Conservation (phyloP, 805 yeast genomes). For the Candida corydali region DNA sequence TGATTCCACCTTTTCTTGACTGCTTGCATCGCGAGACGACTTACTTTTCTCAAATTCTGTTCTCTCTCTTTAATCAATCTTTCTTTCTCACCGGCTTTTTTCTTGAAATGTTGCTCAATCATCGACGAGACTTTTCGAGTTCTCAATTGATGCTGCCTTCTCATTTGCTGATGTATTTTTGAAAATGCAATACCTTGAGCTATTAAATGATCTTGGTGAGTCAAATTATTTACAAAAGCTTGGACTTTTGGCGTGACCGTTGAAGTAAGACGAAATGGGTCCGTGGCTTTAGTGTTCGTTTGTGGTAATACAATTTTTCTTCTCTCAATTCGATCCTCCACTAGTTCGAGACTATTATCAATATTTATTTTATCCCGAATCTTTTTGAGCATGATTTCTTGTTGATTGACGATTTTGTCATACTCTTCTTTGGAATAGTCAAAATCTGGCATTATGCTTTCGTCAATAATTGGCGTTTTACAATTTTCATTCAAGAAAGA, state of each 20-base stretch:
- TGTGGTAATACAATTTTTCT: slow-evolving; percentile 45
- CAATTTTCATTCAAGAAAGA: slow-evolving; percentile 24
- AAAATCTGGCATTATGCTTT: slow-evolving; percentile 25
- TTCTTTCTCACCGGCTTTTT: slow-evolving; percentile 85
- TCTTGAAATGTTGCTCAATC: slow-evolving; percentile 83
- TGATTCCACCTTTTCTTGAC: slow-evolving; percentile 88
- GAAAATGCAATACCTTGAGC: slow-evolving; percentile 74
- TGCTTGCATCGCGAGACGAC: slow-evolving; percentile 77
- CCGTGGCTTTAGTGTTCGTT: slow-evolving; percentile 37
- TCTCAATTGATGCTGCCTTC: slow-evolving; percentile 60
- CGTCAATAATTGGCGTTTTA: slow-evolving; percentile 37
- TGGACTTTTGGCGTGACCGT: slow-evolving; percentile 40
- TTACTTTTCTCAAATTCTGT: slow-evolving; percentile 60
- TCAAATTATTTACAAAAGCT: slow-evolving; percentile 36
- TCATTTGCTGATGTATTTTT: slow-evolving; percentile 61
- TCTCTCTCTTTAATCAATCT: slow-evolving; percentile 73
- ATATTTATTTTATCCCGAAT: slow-evolving; percentile 31
- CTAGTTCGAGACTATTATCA: slow-evolving; percentile 36
- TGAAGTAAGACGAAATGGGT: slow-evolving; percentile 45
- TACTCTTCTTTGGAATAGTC: slow-evolving; percentile 50
- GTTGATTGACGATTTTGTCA: slow-evolving; percentile 51
- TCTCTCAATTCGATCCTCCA: slow-evolving; percentile 46
- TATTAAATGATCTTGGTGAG: slow-evolving; percentile 70
- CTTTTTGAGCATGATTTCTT: slow-evolving; percentile 47
- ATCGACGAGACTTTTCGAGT: slow-evolving; percentile 72